phyloP scores from a whole-genome alignment of 2,329 filamentous ascomycete species.

The Pestalotiopsis sp. region DNA sequence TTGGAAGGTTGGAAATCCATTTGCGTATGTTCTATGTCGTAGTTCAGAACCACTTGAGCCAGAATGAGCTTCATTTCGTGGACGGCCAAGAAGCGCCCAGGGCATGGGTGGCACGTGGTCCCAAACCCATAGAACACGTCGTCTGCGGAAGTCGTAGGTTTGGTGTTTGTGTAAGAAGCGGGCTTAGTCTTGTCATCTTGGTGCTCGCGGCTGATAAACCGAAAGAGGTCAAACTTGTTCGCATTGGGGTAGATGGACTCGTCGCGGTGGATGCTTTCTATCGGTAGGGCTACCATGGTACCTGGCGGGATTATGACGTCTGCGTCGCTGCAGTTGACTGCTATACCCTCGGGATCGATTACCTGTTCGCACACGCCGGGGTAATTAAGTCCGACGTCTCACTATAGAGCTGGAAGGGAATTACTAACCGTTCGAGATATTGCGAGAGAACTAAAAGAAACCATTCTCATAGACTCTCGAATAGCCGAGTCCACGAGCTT shows the following conservation, averaged over 20 bases:
- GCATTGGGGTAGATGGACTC: neutral
- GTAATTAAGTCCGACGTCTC: neutral
- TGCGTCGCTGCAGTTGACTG: neutral
- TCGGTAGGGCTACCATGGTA: neutral
- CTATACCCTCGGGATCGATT: neutral
- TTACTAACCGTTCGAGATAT: neutral
- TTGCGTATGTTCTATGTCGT: neutral
- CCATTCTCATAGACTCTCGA: neutral
- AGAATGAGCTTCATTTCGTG: neutral
- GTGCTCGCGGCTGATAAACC: neutral
- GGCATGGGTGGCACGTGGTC: neutral
- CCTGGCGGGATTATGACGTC: neutral
- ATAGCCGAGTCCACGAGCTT: neutral
- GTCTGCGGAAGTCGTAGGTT: neutral
- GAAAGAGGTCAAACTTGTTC: neutral
- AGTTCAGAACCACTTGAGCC: neutral
- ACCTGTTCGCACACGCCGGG: neutral
- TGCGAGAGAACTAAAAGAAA: neutral
- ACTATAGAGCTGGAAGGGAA: neutral
- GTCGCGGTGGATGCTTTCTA: neutral
- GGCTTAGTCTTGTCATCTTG: neutral
- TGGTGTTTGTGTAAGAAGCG: neutral
- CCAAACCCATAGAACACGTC: neutral
- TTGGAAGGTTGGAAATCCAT: neutral
- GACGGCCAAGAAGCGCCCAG: neutral